These are phyloP conservation scores for Lipomyces sp. DNA, from an alignment of 805 yeast species.

Conservation along the genomic window DNA sequence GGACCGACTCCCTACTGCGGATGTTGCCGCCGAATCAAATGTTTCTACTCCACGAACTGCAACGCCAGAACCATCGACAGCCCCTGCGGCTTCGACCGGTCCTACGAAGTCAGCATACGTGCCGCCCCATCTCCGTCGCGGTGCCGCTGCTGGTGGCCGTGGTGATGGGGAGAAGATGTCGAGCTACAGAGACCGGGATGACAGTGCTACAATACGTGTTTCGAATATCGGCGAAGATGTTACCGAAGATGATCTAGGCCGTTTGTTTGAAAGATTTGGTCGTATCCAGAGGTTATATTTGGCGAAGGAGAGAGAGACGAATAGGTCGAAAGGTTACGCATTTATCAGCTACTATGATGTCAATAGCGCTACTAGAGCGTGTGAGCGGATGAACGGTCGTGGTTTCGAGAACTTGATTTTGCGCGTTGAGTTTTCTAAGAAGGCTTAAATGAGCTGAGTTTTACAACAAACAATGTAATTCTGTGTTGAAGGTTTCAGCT, in stretches of 20 bases:
- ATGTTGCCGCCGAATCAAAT: slow-evolving; percentile 46
- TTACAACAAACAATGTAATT: slow-evolving; percentile 1
- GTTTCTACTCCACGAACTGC: slow-evolving; percentile 37
- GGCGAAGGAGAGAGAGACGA: slow-evolving; percentile 90
- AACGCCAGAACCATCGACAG: slow-evolving; percentile 44
- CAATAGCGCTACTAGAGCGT: slow-evolving; percentile 73
- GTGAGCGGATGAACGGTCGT: slow-evolving; percentile 78
- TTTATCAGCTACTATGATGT: slow-evolving; percentile 80
- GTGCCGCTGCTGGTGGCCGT: slow-evolving; percentile 48
- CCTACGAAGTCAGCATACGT: slow-evolving; percentile 51
- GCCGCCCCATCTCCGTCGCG: slow-evolving; percentile 64
- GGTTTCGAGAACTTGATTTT: slow-evolving; percentile 90
- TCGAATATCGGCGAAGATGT: slow-evolving; percentile 88
- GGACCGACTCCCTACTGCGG: slow-evolving; percentile 71
- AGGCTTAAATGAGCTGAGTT: slow-evolving; percentile 22
- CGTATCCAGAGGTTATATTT: slow-evolving; percentile 75
- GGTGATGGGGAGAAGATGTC: slow-evolving; percentile 42
- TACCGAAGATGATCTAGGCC: slow-evolving; percentile 77
- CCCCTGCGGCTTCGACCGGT: slow-evolving; percentile 44
- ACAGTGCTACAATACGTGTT: slow-evolving; percentile 83
- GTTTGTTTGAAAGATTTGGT: slow-evolving; percentile 73
- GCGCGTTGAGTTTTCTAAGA: slow-evolving; percentile 51
- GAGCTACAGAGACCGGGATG: slow-evolving; percentile 64
- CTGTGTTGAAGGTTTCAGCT: not conserved
- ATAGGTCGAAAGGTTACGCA: slow-evolving; percentile 93